Percentiles rank a stretch among this genome's conserved stretches.
Conservation (phyloP, 805 yeast genomes). For the Jamesozyma jinghongensis region DNA sequence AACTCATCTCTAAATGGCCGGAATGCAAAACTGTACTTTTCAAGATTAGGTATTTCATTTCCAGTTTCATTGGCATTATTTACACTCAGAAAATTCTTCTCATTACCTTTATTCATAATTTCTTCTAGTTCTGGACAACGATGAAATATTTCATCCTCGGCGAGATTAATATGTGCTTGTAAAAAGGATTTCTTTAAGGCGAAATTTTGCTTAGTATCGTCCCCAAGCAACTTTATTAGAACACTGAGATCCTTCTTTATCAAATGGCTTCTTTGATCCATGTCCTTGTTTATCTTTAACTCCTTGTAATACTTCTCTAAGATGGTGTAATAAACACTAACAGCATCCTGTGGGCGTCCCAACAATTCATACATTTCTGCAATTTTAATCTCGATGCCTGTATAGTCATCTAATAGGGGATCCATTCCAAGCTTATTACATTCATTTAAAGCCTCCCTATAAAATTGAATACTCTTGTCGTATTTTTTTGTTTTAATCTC, state of each 20-base stretch:
- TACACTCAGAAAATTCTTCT: constrained; percentile 2
- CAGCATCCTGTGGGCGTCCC: constrained; percentile 51
- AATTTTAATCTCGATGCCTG: constrained; percentile 77
- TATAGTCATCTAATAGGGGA: constrained; percentile 61
- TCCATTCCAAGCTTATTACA: constrained; percentile 46
- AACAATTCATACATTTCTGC: constrained; percentile 78
- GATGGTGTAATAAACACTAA: constrained; percentile 53
- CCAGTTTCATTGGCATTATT: constrained; percentile 7
- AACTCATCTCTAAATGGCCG: constrained; percentile 63
- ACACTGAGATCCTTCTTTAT: constrained; percentile 61
- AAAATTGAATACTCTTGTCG: constrained; percentile 55
- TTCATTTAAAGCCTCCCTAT: constrained; percentile 61
- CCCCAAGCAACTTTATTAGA: constrained; percentile 39
- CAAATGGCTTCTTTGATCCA: constrained; percentile 33
- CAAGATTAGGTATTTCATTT: neutral
- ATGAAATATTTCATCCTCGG: constrained; percentile 40
- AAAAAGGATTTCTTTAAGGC: constrained; percentile 40
- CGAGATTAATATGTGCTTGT: constrained; percentile 50
- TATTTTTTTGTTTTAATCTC: constrained; percentile 53
- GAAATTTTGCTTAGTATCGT: constrained; percentile 33
- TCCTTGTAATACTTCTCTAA: constrained; percentile 43
- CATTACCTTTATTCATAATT: constrained; percentile 2
- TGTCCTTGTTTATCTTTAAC: neutral
- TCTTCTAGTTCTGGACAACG: constrained; percentile 28
- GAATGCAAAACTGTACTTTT: constrained; percentile 40